phyloP scores from a whole-genome alignment of 2,329 filamentous ascomycete genomes.

The Botrytis porri region DNA sequence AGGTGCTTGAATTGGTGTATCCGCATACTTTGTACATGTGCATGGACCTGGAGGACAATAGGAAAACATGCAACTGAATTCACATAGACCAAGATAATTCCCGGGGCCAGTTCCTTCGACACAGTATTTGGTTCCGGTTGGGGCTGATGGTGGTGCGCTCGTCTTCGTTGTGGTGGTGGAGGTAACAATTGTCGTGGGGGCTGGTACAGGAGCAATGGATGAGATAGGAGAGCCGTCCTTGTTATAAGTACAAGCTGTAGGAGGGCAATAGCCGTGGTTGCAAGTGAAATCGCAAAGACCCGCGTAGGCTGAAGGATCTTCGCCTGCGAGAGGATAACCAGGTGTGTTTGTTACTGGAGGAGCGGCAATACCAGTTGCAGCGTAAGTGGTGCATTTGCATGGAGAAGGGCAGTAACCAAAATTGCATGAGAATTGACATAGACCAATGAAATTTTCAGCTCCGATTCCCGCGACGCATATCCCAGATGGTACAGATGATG shows the following conservation, averaged over 20 bases:
- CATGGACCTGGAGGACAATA: constrained; percentile 33
- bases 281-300: constrained; percentile 38
- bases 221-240: background rate
- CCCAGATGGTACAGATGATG: constrained; percentile 12
- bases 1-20: constrained; percentile 24
- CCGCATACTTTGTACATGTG: constrained; percentile 27
- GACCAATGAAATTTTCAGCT: constrained; percentile 40
- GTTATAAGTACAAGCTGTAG: constrained; percentile 13
- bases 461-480: constrained; percentile 30
- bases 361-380: background rate
- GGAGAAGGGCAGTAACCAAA: constrained; percentile 30
- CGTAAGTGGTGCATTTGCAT: constrained; percentile 17
- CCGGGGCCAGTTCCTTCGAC: constrained; percentile 33
- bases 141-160: constrained; percentile 19
- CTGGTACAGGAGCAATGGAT: background rate
- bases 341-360: constrained; percentile 6
- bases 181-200: background rate
- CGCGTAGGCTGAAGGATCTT: background rate
- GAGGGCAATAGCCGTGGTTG: constrained; percentile 30
- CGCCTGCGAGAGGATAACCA: constrained; percentile 10
- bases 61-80: constrained; percentile 33
- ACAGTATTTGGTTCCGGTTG: constrained; percentile 22
- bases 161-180: constrained; percentile 5
- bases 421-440: constrained; percentile 38
- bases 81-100: constrained; percentile 41